Percentiles rank a stretch among this genome's conserved stretches.
Conservation (phyloP, 1,284 basidiomycete genomes). For the Vanrija pseudolonga region DNA sequence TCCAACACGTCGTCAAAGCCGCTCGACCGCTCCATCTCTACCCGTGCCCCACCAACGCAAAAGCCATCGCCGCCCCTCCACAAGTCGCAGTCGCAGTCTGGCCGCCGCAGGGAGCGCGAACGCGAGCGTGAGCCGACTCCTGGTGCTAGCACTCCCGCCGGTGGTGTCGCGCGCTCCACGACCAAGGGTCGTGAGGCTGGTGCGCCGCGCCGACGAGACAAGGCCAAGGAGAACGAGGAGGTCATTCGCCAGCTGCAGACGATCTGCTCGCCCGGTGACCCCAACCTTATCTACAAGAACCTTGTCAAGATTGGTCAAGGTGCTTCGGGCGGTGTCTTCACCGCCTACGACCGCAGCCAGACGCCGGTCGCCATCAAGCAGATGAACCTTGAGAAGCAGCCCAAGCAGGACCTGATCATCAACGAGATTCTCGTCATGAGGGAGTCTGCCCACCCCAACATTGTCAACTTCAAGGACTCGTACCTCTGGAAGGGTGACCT, state of each 20-base stretch:
- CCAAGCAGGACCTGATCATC: conserved; percentile 99
- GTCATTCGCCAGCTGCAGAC: conserved; percentile 85
- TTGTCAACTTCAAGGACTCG: conserved; percentile 99
- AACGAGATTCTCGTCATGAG: conserved; percentile 99
- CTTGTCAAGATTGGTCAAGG: conserved; percentile 97
- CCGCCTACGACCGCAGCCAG: conserved; percentile 93
- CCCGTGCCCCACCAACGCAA: conserved; percentile 31
- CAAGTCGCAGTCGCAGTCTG: conserved; percentile 41
- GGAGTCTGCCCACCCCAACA: conserved; percentile 90
- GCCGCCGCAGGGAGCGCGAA: conserved; percentile 15
- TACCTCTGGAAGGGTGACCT: conserved; percentile 96
- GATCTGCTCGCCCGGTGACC: conserved; percentile 97
- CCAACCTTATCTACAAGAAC: conserved; percentile 86
- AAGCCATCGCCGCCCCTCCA: conserved; percentile 29
- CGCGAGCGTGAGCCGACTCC: conserved; percentile 6
- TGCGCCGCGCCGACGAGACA: conserved; percentile 78
- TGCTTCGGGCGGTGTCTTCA: conserved; percentile 96
- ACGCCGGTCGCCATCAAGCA: conserved; percentile 97
- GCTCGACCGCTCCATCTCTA: conserved; percentile 52
- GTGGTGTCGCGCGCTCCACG: conserved; percentile 6
- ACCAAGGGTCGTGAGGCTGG: conserved; percentile 48
- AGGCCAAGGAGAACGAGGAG: conserved; percentile 82
- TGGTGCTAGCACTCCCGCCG: not conserved
- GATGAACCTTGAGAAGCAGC: conserved; percentile 99
- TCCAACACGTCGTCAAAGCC: conserved; percentile 31